Base-by-base conservation (phyloP, 139 green algal genomes). In the Chlamydomonas eustigma region DNA sequence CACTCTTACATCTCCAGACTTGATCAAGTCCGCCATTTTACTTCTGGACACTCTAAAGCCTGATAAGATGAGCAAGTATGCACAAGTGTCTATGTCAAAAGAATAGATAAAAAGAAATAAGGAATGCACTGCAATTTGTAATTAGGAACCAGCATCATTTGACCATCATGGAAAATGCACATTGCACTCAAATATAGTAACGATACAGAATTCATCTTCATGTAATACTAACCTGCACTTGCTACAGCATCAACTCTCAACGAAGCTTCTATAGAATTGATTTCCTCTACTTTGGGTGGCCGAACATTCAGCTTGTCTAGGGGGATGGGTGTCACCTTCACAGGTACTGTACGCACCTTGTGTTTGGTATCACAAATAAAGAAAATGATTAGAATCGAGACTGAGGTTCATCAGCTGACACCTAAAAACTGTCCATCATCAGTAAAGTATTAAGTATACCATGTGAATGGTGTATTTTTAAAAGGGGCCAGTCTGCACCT, bases 1-100 rank as follows among this genome's bases (percentile, higher is more conserved):
- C 2, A 97, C 74, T 1, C 81, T 58, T 39, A 83, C 77, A 66
- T 80, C 81, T 32, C 85, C 86, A 6, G 74, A 72, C 77, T 95
- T 94, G 50, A 95, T 84, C 0, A 93, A 73, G 37, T 96, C 90
- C 0, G 76, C 80, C 80, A 94, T 88, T 76, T 95, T 95, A 73
- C 68, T 52, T 18, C 92, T 82, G 3, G 85, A 89, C 63, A 94
- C 75, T 58, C 90, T 79, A 73, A 97, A 95, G 28, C 91, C 92
- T 84, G 86, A 18, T 51, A 65, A 0, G n/a, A n/a, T n/a, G n/a
- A n/a, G n/a, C n/a, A n/a, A n/a, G n/a, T n/a, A n/a, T n/a, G n/a
- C n/a, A n/a, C n/a, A 12, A 22, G 33, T 76, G n/a, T 18, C 8
- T n/a, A n/a, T n/a, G n/a, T n/a, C n/a, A n/a, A n/a, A n/a, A n/a